These are phyloP conservation scores for Globisporangium alternatum DNA, from an alignment of 352 stramenopile genomes.

Conservation along the genomic window DNA sequence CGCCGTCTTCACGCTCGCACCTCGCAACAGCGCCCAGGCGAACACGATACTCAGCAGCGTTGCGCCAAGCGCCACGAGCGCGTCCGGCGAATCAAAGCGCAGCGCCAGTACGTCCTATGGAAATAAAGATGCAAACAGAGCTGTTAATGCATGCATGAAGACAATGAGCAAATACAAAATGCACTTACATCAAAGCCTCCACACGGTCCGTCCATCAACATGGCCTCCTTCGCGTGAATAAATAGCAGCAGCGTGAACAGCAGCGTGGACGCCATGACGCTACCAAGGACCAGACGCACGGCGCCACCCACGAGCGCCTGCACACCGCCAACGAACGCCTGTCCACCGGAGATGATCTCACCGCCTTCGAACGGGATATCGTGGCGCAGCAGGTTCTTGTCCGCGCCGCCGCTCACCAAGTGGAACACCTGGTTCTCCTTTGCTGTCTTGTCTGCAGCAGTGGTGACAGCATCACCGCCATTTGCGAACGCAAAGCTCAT, in stretches of 20 bases:
- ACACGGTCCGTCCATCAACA: conserved; percentile 47
- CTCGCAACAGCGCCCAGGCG: conserved; percentile 34
- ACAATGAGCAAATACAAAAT: neutral
- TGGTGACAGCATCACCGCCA: conserved; percentile 26
- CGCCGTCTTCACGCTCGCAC: conserved; percentile 40
- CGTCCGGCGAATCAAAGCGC: conserved; percentile 55
- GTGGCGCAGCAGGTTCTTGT: conserved; percentile 74
- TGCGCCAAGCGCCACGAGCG: conserved; percentile 40
- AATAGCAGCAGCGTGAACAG: conserved; percentile 77
- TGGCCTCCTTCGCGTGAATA: conserved; percentile 62
- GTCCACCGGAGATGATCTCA: conserved; percentile 39
- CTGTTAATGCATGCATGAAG: neutral
- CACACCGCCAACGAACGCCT: conserved; percentile 31
- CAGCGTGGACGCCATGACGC: conserved; percentile 44
- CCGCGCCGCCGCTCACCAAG: conserved; percentile 68
- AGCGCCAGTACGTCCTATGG: conserved; percentile 47
- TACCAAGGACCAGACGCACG: conserved; percentile 46
- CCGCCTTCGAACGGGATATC: conserved; percentile 55
- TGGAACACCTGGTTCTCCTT: conserved; percentile 26
- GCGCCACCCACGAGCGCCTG: conserved; percentile 26
- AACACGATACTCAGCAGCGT: conserved; percentile 30
- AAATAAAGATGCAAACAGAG: neutral
- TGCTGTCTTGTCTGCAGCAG: neutral
- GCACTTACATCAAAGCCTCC: conserved; percentile 49
- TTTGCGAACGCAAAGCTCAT: conserved; percentile 58